Evolutionary conservation across 192 early-diverging fungal genomes (phyloP).

Genomic region (Lobosporangium transversale): DNA sequence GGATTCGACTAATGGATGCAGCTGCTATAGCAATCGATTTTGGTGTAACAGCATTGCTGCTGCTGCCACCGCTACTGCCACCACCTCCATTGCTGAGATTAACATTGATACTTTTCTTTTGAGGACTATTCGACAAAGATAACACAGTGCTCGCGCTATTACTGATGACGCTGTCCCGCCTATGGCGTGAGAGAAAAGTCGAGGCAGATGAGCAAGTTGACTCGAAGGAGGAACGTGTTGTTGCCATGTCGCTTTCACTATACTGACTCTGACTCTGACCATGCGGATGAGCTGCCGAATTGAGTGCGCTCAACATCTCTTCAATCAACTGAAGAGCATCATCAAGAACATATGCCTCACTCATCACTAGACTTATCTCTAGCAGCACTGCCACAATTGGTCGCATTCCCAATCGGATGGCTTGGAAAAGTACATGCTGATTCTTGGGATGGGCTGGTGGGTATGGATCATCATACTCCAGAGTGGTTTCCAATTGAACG

Average conservation of each 20-base stretch:
- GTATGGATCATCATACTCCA: conserved; percentile 35
- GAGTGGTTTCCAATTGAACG: conserved; percentile 19
- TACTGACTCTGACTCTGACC: not conserved
- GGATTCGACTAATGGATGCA: conserved; percentile 28
- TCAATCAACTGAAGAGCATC: conserved; percentile 47
- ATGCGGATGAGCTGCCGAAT: conserved; percentile 11
- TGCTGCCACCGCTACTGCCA: too few species aligned
- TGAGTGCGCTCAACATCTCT: conserved; percentile 27
- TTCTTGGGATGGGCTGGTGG: conserved; percentile 44
- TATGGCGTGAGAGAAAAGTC: conserved; percentile 2
- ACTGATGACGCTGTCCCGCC: conserved; percentile 41
- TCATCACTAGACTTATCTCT: conserved; percentile 45
- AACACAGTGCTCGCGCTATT: conserved; percentile 21
- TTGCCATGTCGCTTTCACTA: conserved; percentile 8
- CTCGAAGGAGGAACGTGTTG: conserved; percentile 14
- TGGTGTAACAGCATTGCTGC: conserved; percentile 25
- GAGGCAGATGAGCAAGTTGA: conserved; percentile 10
- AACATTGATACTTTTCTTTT: not conserved
- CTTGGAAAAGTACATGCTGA: conserved; percentile 41
- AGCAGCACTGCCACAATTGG: conserved; percentile 41
- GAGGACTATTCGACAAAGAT: not conserved
- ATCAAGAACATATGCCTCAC: conserved; percentile 34
- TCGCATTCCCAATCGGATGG: conserved; percentile 47
- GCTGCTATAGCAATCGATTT: conserved; percentile 34
- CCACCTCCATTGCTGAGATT: not conserved